Base-by-base conservation (phyloP, 257 asterid species). In the Solanum sejunctum region DNA sequence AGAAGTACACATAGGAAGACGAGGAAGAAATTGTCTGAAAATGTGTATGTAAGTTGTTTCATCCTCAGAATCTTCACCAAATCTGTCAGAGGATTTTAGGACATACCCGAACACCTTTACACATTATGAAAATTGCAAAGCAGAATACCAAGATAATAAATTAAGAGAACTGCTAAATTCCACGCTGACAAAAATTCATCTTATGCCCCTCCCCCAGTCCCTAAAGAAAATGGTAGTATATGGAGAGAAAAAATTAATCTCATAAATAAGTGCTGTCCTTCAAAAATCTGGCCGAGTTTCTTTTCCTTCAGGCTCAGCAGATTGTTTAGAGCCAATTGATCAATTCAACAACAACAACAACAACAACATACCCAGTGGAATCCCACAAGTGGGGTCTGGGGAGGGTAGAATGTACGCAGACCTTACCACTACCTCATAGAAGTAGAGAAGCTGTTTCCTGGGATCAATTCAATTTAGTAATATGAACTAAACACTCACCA, bases 401-500 rank as follows among this genome's bases (percentile, higher is more conserved):
- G 28, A 26, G 28, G 28, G 28, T 26, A 26, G 28, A 26, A 26
- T 26, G 28, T 26, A 26, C 28, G 28, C 28, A 26, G 28, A 26
- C 28, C 28, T 1, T 26, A 26, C 28, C 28, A 26, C 28, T 26
- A 26, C 28, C 28, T 26, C 28, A 26, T 26, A 26, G 28, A 26
- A 26, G 28, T 26, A 26, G 2, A 26, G 2, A 26, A 2, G 28
- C 28, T 26, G 2, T 26, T 26, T 26, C 28, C 28, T 26, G 28
- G 28, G 64, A 78, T 16, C 11, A 52, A 26, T 78, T 52, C 64
- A 12, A 86, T 61, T 39, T 55, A 70, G 70, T 77, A 51, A 77
- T 51, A 47, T 51, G 82, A 77, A 28, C 18, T 10, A 80, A 47
- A 75, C 91, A 18, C 83, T 81, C 86, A 93, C 93, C 93, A 89